These are phyloP conservation scores for Alternaria burnsii DNA, from an alignment of 2,329 filamentous ascomycete genomes.

Conservation along the genomic window DNA sequence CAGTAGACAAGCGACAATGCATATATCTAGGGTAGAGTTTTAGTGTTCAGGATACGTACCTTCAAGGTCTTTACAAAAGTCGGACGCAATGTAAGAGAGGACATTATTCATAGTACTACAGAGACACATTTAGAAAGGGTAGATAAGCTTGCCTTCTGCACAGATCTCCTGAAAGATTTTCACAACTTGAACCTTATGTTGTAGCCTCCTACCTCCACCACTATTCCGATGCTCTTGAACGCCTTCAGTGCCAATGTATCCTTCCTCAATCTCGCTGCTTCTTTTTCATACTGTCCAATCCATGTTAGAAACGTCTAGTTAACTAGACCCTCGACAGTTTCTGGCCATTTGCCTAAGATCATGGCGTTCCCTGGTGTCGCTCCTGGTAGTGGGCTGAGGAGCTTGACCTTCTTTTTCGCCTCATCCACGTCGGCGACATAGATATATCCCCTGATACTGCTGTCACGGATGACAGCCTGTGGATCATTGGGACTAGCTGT, in stretches of 20 bases:
- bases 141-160: background rate
- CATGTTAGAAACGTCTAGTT: conserved; percentile 21
- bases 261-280: background rate
- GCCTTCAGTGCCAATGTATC: background rate
- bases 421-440: conserved; percentile 93
- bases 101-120: background rate
- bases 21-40: background rate
- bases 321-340: conserved; percentile 80
- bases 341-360: conserved; percentile 86
- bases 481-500: conserved; percentile 75
- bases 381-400: conserved; percentile 85
- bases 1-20: background rate
- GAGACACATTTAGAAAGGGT: background rate
- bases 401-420: conserved; percentile 78
- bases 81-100: background rate
- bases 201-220: background rate
- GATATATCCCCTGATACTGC: conserved; percentile 89
- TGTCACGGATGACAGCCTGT: conserved; percentile 76
- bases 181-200: background rate
- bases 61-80: background rate
- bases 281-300: background rate
- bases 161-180: background rate
- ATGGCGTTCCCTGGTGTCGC: conserved; percentile 81
- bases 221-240: background rate
- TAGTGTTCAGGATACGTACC: background rate